Base-by-base conservation (phyloP, 768 basidiomycete species). In the Boletus patriciae region DNA sequence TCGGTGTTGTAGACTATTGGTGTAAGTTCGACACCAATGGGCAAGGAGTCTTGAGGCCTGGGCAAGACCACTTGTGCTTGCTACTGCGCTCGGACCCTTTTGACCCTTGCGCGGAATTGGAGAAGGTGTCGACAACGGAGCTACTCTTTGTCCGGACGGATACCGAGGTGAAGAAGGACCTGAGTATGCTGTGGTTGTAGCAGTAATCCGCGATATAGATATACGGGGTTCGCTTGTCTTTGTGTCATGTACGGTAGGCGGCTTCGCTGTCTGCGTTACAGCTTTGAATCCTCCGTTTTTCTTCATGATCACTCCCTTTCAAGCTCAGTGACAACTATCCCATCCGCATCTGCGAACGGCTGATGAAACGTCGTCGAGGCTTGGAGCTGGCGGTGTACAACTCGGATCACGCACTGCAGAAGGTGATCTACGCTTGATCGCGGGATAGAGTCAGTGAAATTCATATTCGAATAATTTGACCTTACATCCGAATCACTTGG, bases 1-100 rank as follows among this genome's bases (percentile, higher is more conserved):
- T 70, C 6, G 68, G 69, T 8, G 55, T 72, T 3, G 69, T 70
- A 6, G 64, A 70, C 29, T 72, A 70, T 27, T 70, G 70, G 70
- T 72, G 69, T 31, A n/a, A n/a, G n/a, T 70, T 72, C 50, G 69
- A 72, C 47, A 57, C 64, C 16, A 70, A 52, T 19, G 69, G 69
- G 6, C 1, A 62, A 21, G 69, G 69, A 0, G 48, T 64, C 16
- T 50, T 70, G 58, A 57, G 29, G 21, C 64, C 66, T 0, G 42
- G 46, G 47, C 68, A 68, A 43, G 64, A 72, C 34, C 69, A 72
- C 50, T 45, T 70, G 52, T 72, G 70, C 33, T 56, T 70, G 50
- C 45, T 70, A 4, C 40, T 70, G 19, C 69, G 38, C 36, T 63
- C 66, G 1, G 71, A 72, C 19, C 69, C 69, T n/a, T 65, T 64